Percentiles rank a stretch among this genome's conserved stretches.
phyloP scores from a whole-genome alignment of 257 asterid species.

The Solanum microdontum region DNA sequence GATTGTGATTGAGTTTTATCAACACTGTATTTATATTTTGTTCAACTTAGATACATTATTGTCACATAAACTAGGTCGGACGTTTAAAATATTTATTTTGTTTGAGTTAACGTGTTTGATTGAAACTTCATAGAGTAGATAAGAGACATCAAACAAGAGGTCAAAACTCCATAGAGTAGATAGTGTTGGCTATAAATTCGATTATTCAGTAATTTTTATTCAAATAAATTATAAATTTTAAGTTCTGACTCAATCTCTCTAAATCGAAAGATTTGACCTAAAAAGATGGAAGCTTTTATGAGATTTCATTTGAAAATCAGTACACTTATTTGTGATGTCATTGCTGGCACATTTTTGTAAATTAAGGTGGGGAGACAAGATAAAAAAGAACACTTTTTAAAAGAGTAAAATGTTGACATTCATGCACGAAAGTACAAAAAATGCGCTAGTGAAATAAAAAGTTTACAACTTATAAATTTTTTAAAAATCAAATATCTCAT shows the following conservation, averaged over 20 bases:
- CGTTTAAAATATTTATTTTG: neutral
- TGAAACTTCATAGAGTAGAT: neutral
- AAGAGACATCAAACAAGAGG: neutral
- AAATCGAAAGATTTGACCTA: neutral
- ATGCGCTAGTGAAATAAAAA: neutral
- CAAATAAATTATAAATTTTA: neutral
- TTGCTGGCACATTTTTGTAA: neutral
- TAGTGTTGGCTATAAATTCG: neutral
- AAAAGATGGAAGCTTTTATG: neutral
- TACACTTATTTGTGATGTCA: neutral
- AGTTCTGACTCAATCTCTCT: accelerated
- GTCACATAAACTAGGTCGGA: accelerated
- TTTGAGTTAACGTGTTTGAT: neutral
- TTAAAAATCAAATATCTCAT: neutral
- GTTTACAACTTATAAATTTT: neutral
- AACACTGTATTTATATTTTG: neutral
- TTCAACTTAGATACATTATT: neutral
- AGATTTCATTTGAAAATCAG: neutral
- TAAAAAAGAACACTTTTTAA: neutral
- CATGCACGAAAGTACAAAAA: neutral
- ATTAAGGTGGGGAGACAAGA: neutral
- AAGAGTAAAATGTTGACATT: neutral
- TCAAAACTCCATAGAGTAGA: neutral
- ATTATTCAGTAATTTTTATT: accelerated
- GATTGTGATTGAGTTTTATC: neutral